Base-by-base conservation (phyloP, 2,329 filamentous ascomycete genomes). In the Dactylellina sp. region DNA sequence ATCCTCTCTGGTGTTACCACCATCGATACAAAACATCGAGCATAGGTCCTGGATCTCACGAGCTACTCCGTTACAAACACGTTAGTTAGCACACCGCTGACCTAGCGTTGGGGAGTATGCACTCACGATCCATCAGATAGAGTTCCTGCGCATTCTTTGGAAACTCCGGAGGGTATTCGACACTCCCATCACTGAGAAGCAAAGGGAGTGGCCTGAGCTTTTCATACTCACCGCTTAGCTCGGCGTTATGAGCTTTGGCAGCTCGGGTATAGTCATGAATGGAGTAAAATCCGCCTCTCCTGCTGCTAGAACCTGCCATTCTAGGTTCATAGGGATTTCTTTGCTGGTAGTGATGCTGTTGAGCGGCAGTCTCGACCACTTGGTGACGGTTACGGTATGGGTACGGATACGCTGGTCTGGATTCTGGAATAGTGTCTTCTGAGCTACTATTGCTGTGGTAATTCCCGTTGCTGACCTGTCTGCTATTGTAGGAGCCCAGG, bases 41-140 rank as follows among this genome's bases (percentile, higher is more conserved):
- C 70, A 74, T 50, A 74, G 39, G 35, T 74, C 70, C 35, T 74
- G 61, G 32, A 74, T 66, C 49, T 74, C 70, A 24, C 70, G 70
- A 62, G 46, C 70, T 74, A 35, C 47, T 28, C 18, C 22, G 24
- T 47, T 16, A 46, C 7, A 14, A 12, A 32, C 20, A 11, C n/a
- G 16, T 59, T 52, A 42, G 22, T 37, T 35, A 63, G n/a, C 16
- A 44, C 14, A 53, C n/a, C 28, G 35, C 14, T 16, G 37, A 18
- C n/a, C n/a, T 7, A 25, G 20, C 24, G 6, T 12, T 37, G 35
- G 16, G 40, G 20, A 40, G 16, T 22, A 32, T 28, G 6, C 7
- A 66, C 70, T 62, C 49, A 74, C 70, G 56, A 52, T 66, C 61
- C 70, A 74, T 74, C 22, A 57, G 39, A 32, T 61, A 66, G 22